phyloP scores from a whole-genome alignment of 2,329 filamentous ascomycete genomes.

The Trichoderma cornu-damae region DNA sequence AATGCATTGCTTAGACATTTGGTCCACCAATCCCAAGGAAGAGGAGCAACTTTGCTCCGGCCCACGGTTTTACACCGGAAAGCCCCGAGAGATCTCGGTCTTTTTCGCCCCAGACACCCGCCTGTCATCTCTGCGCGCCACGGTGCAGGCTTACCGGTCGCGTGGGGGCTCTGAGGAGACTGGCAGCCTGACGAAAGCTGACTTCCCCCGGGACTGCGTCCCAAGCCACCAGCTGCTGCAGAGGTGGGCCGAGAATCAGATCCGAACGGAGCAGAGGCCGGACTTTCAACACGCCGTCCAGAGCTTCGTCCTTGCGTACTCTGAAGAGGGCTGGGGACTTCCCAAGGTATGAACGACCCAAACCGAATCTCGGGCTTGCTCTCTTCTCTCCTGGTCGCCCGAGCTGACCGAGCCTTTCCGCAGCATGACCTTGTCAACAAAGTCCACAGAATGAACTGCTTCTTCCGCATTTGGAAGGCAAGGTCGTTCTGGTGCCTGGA shows the following conservation, averaged over 20 bases:
- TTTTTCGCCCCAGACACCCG: slow-evolving; percentile 34
- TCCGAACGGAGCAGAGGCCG: slow-evolving; percentile 30
- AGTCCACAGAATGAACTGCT: slow-evolving; percentile 44
- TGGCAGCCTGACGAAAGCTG: slow-evolving; percentile 32
- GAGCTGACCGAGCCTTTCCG: slow-evolving; percentile 22
- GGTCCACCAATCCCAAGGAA: slow-evolving; percentile 33
- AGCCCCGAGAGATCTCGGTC: slow-evolving; percentile 34
- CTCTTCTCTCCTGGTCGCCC: neutral
- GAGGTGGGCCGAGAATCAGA: slow-evolving; percentile 37
- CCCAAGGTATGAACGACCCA: slow-evolving; percentile 34
- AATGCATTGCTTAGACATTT: slow-evolving; percentile 32
- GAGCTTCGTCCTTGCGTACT: slow-evolving; percentile 37
- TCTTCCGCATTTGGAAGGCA: slow-evolving; percentile 47
- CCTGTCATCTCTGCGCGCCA: slow-evolving; percentile 38
- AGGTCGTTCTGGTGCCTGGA: slow-evolving; percentile 39
- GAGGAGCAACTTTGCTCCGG: slow-evolving; percentile 33
- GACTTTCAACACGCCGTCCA: slow-evolving; percentile 34
- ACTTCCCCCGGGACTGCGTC: slow-evolving; percentile 36
- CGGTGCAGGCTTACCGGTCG: slow-evolving; percentile 36
- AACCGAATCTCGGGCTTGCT: neutral
- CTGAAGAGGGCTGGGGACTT: slow-evolving; percentile 33
- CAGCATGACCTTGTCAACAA: slow-evolving; percentile 41
- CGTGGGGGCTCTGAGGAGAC: slow-evolving; percentile 29
- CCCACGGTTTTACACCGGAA: slow-evolving; percentile 36
- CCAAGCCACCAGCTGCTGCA: slow-evolving; percentile 34